Percentiles rank a stretch among this genome's conserved stretches.
Conservation (phyloP, 2,329 filamentous ascomycete species). For the Clarireedia monteithiana region DNA sequence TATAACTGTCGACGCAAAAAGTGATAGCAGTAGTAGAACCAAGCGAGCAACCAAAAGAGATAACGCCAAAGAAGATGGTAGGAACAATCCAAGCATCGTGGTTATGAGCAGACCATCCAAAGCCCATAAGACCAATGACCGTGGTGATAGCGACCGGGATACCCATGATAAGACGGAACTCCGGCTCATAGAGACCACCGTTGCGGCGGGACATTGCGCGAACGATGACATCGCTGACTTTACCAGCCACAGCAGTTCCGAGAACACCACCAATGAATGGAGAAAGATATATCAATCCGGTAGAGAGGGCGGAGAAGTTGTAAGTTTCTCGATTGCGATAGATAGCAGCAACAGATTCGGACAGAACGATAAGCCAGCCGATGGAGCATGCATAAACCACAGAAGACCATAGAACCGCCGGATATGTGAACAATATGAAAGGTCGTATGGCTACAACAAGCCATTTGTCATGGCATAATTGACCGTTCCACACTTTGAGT, state of each 20-base stretch:
- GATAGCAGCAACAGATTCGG: constrained; percentile 75
- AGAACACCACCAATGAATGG: constrained; percentile 84
- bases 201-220: constrained; percentile 75
- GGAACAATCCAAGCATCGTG: constrained; percentile 82
- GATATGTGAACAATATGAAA: constrained; percentile 81
- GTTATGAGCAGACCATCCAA: constrained; percentile 81
- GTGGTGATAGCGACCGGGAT: constrained; percentile 72
- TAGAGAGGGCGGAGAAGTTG: constrained; percentile 72
- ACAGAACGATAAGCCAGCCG: constrained; percentile 93
- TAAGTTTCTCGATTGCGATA: constrained; percentile 65
- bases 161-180: constrained; percentile 86
- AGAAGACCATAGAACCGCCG: constrained; percentile 81
- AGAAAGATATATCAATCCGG: constrained; percentile 81
- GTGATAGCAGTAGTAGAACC: constrained; percentile 89
- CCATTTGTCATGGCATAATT: constrained; percentile 74
- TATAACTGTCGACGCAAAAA: constrained; percentile 87
- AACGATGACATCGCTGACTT: constrained; percentile 78
- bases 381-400: constrained; percentile 80
- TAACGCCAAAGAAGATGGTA: constrained; percentile 84
- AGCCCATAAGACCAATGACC: constrained; percentile 83
- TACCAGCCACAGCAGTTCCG: constrained; percentile 86
- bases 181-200: constrained; percentile 90
- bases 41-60: constrained; percentile 86
- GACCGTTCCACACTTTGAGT: constrained; percentile 69
- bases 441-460: constrained; percentile 68